phyloP scores from a whole-genome alignment of 495 filamentous ascomycete genomes.

The Bathelium albidoporum region DNA sequence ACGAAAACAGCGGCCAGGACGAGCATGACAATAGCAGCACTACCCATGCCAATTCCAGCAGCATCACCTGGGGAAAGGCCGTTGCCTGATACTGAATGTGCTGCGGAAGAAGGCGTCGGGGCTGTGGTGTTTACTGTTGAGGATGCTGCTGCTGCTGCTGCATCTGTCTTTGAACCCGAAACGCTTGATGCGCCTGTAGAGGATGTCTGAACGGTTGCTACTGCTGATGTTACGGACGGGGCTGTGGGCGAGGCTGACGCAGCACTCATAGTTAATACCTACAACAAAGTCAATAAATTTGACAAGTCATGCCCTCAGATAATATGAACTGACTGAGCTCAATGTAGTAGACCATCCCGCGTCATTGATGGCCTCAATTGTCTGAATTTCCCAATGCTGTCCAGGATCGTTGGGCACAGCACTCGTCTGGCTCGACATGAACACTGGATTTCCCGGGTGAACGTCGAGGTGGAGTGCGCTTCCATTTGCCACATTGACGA shows the following conservation, averaged over 20 bases:
- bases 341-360: neutral
- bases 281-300: neutral
- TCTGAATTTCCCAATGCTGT: conserved; percentile 1
- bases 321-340: neutral
- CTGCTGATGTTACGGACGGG: no score
- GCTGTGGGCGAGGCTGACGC: neutral
- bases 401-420: neutral
- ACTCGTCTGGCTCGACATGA: neutral
- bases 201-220: no score
- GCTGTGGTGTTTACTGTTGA: neutral
- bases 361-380: neutral
- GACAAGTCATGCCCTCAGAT: neutral
- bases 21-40: neutral
- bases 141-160: neutral
- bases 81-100: neutral
- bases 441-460: neutral
- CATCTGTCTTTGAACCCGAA: neutral
- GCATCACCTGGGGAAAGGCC: neutral
- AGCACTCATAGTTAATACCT: neutral
- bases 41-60: neutral
- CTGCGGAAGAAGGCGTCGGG: neutral
- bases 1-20: neutral
- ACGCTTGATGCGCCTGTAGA: neutral
- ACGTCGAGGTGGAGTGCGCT: neutral
- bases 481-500: neutral